A percentile compares a stretch with the other conserved stretches of the same genome.
These are phyloP conservation scores for Hypomontagnella submonticulosa DNA, from an alignment of 495 filamentous ascomycete species.

Conservation along the genomic window DNA sequence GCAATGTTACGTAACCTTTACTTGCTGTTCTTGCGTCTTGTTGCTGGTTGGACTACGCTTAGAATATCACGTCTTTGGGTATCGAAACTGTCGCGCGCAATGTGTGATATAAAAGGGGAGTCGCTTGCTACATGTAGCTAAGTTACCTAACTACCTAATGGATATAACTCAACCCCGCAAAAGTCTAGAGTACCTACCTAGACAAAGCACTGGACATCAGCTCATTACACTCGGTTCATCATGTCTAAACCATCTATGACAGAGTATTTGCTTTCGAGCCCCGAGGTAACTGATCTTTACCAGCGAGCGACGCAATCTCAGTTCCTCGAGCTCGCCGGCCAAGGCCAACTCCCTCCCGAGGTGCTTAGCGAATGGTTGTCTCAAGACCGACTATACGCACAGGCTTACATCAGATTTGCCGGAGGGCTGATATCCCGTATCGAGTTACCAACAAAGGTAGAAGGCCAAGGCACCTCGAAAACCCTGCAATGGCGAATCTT, in stretches of 20 bases:
- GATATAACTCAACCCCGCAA: no score
- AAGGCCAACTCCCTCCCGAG: slow-evolving; percentile 66
- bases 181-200: no score
- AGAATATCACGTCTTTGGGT: no score
- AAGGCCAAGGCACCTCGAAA: slow-evolving; percentile 49
- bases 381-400: slow-evolving; percentile 80
- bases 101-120: slow-evolving; percentile 3
- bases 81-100: slow-evolving; percentile 1
- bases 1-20: slow-evolving; percentile 40
- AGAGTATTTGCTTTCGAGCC: slow-evolving; percentile 60
- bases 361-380: slow-evolving; percentile 75
- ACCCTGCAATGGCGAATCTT: slow-evolving; percentile 62
- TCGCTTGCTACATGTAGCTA: no score
- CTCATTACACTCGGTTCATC: not conserved
- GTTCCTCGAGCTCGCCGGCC: slow-evolving; percentile 75
- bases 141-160: no score
- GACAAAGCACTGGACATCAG: no score
- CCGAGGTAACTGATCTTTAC: slow-evolving; percentile 50
- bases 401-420: slow-evolving; percentile 76
- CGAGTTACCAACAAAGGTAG: slow-evolving; percentile 60
- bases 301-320: slow-evolving; percentile 69
- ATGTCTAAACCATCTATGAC: slow-evolving; percentile 59
- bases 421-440: slow-evolving; percentile 73
- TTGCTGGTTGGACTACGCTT: not conserved
- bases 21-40: not conserved